Base-by-base conservation (phyloP, 805 yeast genomes). In the Pichia californica region DNA sequence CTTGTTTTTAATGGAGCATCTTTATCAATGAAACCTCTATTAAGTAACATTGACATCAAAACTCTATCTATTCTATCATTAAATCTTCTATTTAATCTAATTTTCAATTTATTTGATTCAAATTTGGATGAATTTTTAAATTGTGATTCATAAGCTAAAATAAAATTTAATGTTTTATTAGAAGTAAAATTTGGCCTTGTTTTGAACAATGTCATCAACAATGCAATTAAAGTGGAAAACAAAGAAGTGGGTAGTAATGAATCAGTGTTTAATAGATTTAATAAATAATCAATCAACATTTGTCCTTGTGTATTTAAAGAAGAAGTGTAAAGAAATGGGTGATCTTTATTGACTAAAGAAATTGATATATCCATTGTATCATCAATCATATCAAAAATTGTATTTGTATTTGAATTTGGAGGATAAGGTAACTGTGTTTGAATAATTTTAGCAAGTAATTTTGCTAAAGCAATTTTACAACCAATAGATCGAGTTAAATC, bases 281-380 rank as follows among this genome's bases (percentile, higher is more conserved):
- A 64, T 26, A 91, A 59, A 29, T 77, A 60, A 52, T 88, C 96
- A 29, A 93, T 64, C 43, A 84, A 65, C 3, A 73, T 79, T 43
- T 72, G 74, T 0, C 89, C 83, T 58, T 89, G 95, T 7, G 82
- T 76, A 51, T 83, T 88, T 48, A 88, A 62, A 19, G 67, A 37
- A 9, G 55, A 44, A 19, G 42, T 49, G 41, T 76, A 74, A 35
- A 88, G 69, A 32, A 85, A 74, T 1, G 88, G 77, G 56, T 91
- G 96, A 43, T 68, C 71, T 0, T 73, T 60, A 18, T 70, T 69
- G 3, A 79, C 78, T 43, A 69, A 59, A 3, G 74, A 57, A 37
- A 81, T 62, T 9, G 83, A 77, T 28, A 73, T 69, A 27, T 39
- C 41, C 13, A 38, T n/a, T 23, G 28, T 8, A 35, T 40, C 40